phyloP scores from a whole-genome alignment of 2,329 filamentous ascomycete species.

The Neophaeococcomyces aloes region DNA sequence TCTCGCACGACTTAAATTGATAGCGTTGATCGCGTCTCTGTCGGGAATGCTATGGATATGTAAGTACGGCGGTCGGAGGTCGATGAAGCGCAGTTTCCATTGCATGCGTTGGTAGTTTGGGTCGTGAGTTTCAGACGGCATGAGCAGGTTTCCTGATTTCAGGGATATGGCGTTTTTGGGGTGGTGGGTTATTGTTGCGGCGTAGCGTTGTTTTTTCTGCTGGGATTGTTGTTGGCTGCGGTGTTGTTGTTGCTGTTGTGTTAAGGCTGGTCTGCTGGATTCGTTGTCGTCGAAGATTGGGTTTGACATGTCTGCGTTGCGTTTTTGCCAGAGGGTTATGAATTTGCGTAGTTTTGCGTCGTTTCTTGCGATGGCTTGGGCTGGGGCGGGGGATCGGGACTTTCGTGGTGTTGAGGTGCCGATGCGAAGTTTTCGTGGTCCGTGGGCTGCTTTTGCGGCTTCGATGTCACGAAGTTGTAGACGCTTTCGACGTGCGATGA shows the following conservation, averaged over 20 bases:
- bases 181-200: constrained; percentile 65
- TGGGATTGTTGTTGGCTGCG: constrained; percentile 27
- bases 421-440: constrained; percentile 28
- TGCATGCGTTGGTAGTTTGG: constrained; percentile 38
- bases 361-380: constrained; percentile 9
- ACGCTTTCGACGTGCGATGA: constrained; percentile 62
- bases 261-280: constrained; percentile 15
- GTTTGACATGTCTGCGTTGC: constrained; percentile 28
- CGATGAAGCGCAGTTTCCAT: constrained; percentile 89
- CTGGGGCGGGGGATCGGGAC: constrained; percentile 10
- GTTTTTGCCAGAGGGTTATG: constrained; percentile 22
- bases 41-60: constrained; percentile 78
- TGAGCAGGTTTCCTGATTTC: constrained; percentile 79
- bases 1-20: constrained; percentile 80
- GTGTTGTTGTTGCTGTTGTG: constrained; percentile 25
- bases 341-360: constrained; percentile 34
- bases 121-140: constrained; percentile 58
- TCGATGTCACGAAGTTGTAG: constrained; percentile 70
- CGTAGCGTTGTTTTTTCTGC: constrained; percentile 50
- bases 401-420: constrained; percentile 10
- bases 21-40: constrained; percentile 80
- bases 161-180: constrained; percentile 71
- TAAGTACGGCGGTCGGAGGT: constrained; percentile 81
- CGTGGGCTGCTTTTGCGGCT: constrained; percentile 40
- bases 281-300: constrained; percentile 32